Evolutionary conservation across 768 basidiomycete species (phyloP).

Genomic region (Psilocybe azurescens): DNA sequence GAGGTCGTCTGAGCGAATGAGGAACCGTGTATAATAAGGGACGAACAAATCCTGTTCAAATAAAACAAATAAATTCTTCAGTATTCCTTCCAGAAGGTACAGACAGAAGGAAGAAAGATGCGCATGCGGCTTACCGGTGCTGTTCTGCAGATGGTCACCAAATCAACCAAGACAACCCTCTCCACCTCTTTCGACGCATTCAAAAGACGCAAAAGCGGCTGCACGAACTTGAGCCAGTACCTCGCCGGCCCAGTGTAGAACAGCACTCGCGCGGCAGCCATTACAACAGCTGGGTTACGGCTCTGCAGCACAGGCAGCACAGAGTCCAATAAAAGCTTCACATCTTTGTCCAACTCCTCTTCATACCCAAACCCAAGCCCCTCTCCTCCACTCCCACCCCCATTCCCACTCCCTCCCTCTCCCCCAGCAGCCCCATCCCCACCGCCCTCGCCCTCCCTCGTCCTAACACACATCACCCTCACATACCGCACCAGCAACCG

Average conservation of each 20-base stretch:
- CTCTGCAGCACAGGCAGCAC: constrained; percentile 84
- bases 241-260: constrained; percentile 75
- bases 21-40: constrained; percentile 66
- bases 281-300: constrained; percentile 85
- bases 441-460: constrained; percentile 40
- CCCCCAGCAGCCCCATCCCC: not conserved
- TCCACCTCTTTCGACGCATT: constrained; percentile 73
- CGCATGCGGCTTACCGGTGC: constrained; percentile 58
- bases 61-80: not conserved
- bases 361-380: constrained; percentile 1
- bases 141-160: constrained; percentile 66
- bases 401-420: constrained; percentile 6
- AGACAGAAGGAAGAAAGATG: constrained; percentile 1
- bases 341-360: constrained; percentile 78
- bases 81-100: not conserved
- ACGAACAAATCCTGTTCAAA: constrained; percentile 62
- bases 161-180: constrained; percentile 74
- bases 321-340: constrained; percentile 73
- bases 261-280: constrained; percentile 74
- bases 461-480: constrained; percentile 79
- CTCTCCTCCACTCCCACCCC: constrained; percentile 14
- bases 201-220: constrained; percentile 78
- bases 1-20: constrained; percentile 72
- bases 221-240: constrained; percentile 58
- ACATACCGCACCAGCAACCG: constrained; percentile 83